phyloP scores from a whole-genome alignment of 2,329 filamentous ascomycete species.

The Fusarium sp. region DNA sequence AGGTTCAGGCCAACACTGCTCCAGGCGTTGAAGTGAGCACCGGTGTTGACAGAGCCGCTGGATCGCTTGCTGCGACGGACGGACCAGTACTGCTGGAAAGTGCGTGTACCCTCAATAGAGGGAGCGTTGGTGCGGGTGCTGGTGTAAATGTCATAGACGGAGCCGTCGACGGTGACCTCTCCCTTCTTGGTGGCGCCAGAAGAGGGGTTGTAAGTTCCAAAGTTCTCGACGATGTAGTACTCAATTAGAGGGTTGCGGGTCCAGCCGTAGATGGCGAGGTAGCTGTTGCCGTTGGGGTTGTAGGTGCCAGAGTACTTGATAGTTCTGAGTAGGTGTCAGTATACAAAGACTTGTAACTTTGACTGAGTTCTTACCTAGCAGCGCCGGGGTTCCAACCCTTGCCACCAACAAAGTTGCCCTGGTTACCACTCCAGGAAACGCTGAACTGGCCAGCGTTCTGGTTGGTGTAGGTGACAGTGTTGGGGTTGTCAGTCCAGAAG shows the following conservation, averaged over 20 bases:
- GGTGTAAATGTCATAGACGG: conserved; percentile 53
- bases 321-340: conserved; percentile 23
- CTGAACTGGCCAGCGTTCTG: conserved; percentile 57
- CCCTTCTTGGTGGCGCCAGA: conserved; percentile 49
- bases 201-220: conserved; percentile 49
- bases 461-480: conserved; percentile 59
- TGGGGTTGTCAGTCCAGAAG: conserved; percentile 61
- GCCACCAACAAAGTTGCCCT: conserved; percentile 43
- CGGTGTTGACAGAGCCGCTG: conserved; percentile 62
- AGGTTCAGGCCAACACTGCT: conserved; percentile 59
- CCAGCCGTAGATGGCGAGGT: conserved; percentile 56
- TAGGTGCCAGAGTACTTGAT: conserved; percentile 48
- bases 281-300: conserved; percentile 51
- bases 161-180: conserved; percentile 51
- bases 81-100: conserved; percentile 66
- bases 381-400: conserved; percentile 43
- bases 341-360: background rate
- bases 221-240: conserved; percentile 56
- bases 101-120: conserved; percentile 61
- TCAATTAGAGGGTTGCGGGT: conserved; percentile 52
- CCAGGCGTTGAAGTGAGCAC: conserved; percentile 67
- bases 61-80: conserved; percentile 62
- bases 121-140: conserved; percentile 56
- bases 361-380: conserved; percentile 45
- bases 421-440: conserved; percentile 55